Evolutionary conservation across 805 yeast genomes (phyloP), one percentile per base, ranked within the genome.

Genomic region (Saccharomycopsis sp.): DNA sequence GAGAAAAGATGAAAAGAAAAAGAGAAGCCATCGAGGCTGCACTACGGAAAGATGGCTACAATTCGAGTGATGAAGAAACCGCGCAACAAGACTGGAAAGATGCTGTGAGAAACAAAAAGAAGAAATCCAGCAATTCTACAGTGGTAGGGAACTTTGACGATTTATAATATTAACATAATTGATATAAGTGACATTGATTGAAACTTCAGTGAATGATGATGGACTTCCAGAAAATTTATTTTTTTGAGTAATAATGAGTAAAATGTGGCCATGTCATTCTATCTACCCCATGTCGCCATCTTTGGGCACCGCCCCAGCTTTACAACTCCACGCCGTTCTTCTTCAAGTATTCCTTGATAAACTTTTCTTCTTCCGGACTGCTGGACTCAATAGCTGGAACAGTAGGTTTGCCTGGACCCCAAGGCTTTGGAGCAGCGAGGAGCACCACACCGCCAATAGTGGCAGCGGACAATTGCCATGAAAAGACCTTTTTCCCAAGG

Each of bases 361-460:
- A 88, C 62, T 80, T 77, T 63, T 84, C 94, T 68, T 88, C 96
- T 57, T 86, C 96, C 52, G 86, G 77, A 38, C 87, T 73, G 42
- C 76, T 62, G 50, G 95, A 94, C 50, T 75, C 73, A 61, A 86
- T 72, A 30, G 77, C 67, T 34, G 92, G 87, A 53, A 66, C 69
- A 48, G 71, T 67, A 54, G 80, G 73, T 51, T 76, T 68, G 50
- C 73, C 55, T 54, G 52, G 41, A 46, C 67, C 65, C 83, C 80
- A 77, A 62, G 88, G 85, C 62, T 84, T 81, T 59, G 92, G 92
- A 36, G 69, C 61, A 46, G 72, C 76, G 41, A 76, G 61, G 35
- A 77, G 68, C 30, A 72, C 74, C 39, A 84, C 80, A 23, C 79
- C 61, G 50, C 81, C 78, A 54, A 88, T 68, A 33, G 96, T 86